phyloP scores from a whole-genome alignment of 2,329 filamentous ascomycete species.

The Diaporthe citriasiana region DNA sequence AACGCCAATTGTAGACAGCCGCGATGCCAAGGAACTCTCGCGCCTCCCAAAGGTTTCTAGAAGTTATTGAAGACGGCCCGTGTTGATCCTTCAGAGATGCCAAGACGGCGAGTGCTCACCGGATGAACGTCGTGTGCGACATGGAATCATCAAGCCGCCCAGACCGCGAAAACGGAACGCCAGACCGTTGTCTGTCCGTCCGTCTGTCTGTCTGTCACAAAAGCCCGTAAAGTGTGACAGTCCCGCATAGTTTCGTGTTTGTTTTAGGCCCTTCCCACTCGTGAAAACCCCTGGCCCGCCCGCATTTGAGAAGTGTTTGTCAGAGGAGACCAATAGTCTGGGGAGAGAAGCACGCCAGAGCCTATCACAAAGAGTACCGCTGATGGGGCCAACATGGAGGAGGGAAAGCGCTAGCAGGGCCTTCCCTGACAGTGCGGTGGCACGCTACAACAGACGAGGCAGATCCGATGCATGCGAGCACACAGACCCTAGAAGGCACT shows the following conservation, averaged over 20 bases:
- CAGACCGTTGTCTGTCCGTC: neutral
- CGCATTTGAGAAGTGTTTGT: neutral
- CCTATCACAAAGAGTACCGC: slow-evolving; percentile 5
- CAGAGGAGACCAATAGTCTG: neutral
- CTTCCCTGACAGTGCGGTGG: neutral
- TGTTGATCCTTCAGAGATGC: slow-evolving; percentile 17
- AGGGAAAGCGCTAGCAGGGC: neutral
- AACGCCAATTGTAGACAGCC: neutral
- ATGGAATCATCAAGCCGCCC: neutral
- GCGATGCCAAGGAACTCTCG: slow-evolving; percentile 15
- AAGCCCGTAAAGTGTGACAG: slow-evolving; percentile 5
- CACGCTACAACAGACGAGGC: slow-evolving; percentile 2
- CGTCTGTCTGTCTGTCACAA: neutral
- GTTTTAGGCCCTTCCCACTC: neutral
- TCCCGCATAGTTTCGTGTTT: slow-evolving; percentile 21
- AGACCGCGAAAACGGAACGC: neutral
- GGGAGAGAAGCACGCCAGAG: neutral
- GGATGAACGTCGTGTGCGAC: slow-evolving; percentile 16
- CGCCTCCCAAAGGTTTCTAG: neutral
- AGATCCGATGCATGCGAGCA: slow-evolving; percentile 23
- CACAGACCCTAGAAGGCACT: slow-evolving; percentile 1
- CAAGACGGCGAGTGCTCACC: neutral
- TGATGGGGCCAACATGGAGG: neutral
- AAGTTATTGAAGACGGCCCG: slow-evolving; percentile 2
- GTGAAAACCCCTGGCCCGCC: neutral